A percentile compares a stretch with the other conserved stretches of the same genome.
phyloP scores from a whole-genome alignment of 306 rosid genomes.

The Acacia acuminata region DNA sequence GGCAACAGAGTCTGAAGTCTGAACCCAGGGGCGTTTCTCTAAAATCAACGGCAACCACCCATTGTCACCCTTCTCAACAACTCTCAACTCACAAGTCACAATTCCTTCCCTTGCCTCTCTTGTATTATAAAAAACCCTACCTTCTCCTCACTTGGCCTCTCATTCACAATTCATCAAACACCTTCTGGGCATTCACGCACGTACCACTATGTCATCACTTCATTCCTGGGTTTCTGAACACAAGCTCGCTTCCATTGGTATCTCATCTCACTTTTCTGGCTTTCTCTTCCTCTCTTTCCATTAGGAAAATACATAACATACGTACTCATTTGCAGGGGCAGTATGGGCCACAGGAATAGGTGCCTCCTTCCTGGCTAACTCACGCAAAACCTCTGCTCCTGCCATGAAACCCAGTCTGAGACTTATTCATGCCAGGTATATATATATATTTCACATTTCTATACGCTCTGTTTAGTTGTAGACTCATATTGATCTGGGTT shows the following conservation, averaged over 20 bases:
- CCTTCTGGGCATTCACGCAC: neutral
- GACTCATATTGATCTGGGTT: neutral
- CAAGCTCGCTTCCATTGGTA: conserved; percentile 79
- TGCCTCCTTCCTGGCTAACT: conserved; percentile 56
- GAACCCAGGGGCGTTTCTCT: conserved; percentile 47
- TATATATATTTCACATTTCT: too few relatives aligned
- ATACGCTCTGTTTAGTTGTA: neutral
- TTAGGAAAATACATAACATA: neutral
- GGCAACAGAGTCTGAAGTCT: neutral
- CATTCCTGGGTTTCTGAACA: conserved; percentile 74
- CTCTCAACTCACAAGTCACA: neutral
- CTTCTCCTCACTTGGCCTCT: neutral
- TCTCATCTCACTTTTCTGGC: neutral
- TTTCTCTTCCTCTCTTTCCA: neutral
- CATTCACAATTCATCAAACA: neutral
- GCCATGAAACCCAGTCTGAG: neutral
- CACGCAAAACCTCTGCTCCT: conserved; percentile 30
- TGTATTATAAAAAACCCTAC: conserved; percentile 33
- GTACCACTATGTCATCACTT: conserved; percentile 43
- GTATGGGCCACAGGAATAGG: conserved; percentile 84
- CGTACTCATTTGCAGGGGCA: conserved; percentile 46
- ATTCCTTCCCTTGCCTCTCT: neutral
- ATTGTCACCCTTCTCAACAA: neutral
- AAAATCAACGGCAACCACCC: neutral
- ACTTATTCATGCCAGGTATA: neutral